Evolutionary conservation across 768 basidiomycete species (phyloP).

Genomic region (Boletellus emodensis): DNA sequence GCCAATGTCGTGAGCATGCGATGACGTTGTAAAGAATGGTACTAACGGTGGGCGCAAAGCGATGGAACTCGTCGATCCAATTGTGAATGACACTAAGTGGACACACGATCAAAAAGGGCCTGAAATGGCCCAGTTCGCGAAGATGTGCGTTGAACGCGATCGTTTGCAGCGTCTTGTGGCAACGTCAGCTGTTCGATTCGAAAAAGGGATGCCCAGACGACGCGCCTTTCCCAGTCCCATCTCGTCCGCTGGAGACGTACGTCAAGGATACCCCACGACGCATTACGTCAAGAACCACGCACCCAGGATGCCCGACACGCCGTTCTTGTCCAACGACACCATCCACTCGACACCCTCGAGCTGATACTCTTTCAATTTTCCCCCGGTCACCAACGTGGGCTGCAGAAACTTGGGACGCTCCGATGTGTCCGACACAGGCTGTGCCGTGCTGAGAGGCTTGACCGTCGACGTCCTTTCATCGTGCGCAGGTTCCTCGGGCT

Average conservation of each 20-base stretch:
- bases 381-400: conserved; percentile 78
- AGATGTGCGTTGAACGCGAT: conserved; percentile 93
- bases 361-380: conserved; percentile 84
- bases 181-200: neutral
- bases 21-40: neutral
- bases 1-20: neutral
- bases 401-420: conserved; percentile 53
- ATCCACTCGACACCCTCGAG: conserved; percentile 95
- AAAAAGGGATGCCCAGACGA: neutral
- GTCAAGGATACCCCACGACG: conserved; percentile 12
- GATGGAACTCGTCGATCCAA: conserved; percentile 80
- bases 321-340: conserved; percentile 82
- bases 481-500: neutral
- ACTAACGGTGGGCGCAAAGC: conserved; percentile 76
- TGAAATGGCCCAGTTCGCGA: conserved; percentile 62
- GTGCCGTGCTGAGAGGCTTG: neutral
- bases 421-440: neutral
- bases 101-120: conserved; percentile 85
- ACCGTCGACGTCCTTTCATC: conserved; percentile 12
- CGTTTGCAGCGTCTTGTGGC: conserved; percentile 79
- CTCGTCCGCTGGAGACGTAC: conserved; percentile 67
- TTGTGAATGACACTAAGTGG: conserved; percentile 92
- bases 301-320: conserved; percentile 79
- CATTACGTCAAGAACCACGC: conserved; percentile 12
- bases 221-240: conserved; percentile 88